Conservation (phyloP, 2,329 filamentous ascomycete species). For the Stachybotrys chartarum region DNA sequence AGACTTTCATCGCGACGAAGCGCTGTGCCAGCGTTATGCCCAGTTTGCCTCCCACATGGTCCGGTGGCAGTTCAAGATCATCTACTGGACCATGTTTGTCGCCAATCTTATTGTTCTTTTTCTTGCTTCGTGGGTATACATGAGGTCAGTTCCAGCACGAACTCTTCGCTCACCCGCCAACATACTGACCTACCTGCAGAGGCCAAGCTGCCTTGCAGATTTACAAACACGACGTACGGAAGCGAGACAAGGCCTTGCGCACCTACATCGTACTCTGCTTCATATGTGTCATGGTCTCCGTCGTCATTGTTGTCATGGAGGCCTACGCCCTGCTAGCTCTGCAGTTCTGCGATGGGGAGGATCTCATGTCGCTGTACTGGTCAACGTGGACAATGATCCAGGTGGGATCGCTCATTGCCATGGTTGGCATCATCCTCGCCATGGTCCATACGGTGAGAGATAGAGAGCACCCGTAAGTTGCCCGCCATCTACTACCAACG, state of each 20-base stretch:
- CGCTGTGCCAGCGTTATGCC: conserved; percentile 32
- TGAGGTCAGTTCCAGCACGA: conserved; percentile 20
- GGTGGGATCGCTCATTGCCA: conserved; percentile 50
- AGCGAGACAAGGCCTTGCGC: conserved; percentile 26
- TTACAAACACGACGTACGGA: conserved; percentile 20
- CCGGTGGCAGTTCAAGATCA: conserved; percentile 33
- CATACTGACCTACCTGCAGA: conserved; percentile 11
- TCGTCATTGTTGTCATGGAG: conserved; percentile 43
- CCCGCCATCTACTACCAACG: conserved; percentile 1
- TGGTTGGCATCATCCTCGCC: conserved; percentile 48
- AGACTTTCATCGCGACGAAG: conserved; percentile 12
- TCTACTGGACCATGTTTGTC: conserved; percentile 40
- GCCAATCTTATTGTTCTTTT: conserved; percentile 37
- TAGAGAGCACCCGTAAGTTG: conserved; percentile 41
- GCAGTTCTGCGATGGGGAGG: conserved; percentile 54
- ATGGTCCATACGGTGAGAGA: conserved; percentile 42
- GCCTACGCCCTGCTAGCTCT: conserved; percentile 45
- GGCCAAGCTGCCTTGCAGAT: conserved; percentile 29
- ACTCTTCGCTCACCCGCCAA: conserved; percentile 2
- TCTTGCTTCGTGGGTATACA: conserved; percentile 33
- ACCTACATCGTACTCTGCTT: conserved; percentile 36
- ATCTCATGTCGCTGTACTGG: conserved; percentile 54
- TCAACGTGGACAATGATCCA: conserved; percentile 55
- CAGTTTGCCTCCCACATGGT: conserved; percentile 35
- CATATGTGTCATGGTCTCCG: conserved; percentile 35